phyloP scores from a whole-genome alignment of 371 early-diverging fungal species.

The Mortierella sp. region DNA sequence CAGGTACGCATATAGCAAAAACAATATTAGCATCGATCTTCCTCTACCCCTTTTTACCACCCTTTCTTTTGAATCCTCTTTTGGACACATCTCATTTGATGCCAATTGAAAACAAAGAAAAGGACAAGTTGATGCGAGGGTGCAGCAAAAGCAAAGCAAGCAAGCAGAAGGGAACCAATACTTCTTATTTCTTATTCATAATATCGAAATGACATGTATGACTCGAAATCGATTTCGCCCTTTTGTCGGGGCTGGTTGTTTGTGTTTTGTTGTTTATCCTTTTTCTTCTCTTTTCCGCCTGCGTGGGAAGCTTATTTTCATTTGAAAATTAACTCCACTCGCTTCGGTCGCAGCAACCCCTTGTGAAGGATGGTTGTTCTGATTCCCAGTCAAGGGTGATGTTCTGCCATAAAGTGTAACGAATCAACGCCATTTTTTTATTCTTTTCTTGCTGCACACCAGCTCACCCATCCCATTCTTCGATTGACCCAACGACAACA shows the following conservation, averaged over 20 bases:
- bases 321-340: background rate
- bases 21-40: background rate
- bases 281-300: background rate
- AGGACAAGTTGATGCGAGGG: background rate
- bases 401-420: background rate
- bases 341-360: background rate
- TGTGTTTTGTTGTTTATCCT: conserved; percentile 1
- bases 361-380: background rate
- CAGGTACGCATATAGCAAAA: conserved; percentile 25
- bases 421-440: background rate
- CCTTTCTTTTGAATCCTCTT: background rate
- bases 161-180: background rate
- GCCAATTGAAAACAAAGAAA: background rate
- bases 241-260: conserved; percentile 33
- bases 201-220: background rate
- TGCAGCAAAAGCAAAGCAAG: background rate
- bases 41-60: background rate
- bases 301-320: conserved; percentile 28
- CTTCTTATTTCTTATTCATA: background rate
- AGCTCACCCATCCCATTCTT: background rate
- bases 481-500: background rate
- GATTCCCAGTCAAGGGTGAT: background rate
- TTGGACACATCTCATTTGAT: background rate
- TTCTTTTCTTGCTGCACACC: too few species aligned
- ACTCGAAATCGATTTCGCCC: conserved; percentile 45